Evolutionary conservation across 1,139 yeast species (phyloP), one percentile per base, ranked within the genome.

Genomic region (Candida sp.): DNA sequence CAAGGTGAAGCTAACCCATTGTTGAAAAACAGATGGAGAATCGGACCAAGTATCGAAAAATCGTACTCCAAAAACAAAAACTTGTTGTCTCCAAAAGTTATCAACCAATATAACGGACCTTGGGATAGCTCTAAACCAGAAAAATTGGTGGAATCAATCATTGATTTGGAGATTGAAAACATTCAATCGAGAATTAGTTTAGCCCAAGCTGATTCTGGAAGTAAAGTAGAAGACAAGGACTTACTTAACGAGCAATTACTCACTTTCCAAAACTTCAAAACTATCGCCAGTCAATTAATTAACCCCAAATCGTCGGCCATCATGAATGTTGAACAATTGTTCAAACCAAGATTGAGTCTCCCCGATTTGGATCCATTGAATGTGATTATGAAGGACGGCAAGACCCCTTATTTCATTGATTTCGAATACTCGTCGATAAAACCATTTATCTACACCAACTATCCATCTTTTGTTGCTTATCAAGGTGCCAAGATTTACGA

Each of bases 321-420:
- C 45, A 62, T 84, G 82, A 82, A 84, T 53, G 71, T 76, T 43
- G 73, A 68, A 7, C 82, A 81, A 44, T 68, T 90, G 42, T 77
- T 87, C 57, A 76, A 82, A 46, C 95, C 97, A 47, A 79, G 93
- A 56, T 68, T 93, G 43, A 80, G 69, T 51, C 76, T 82, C 49
- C 95, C 97, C 5, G 98, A 93, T 60, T 70, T 93, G 54, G 95
- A 89, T 61, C 98, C 99, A 27, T 74, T 90, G 77, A 93, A 93
- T 60, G 87, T 88, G 19, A 71, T 91, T 36, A 64, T 77, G 22
- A 65, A 70, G 19, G 72, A 69, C 15, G 69, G 67, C 12, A 62
- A 56, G 15, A 60, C 60, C 19, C 72, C 75, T 7, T 75, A 70
- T 54, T 81, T 90, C 49, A 59, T 89, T 43, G 98, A 93, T 64